Evolutionary conservation across 148 eudicot genomes (phyloP).

Genomic region (Chenopodium album): DNA sequence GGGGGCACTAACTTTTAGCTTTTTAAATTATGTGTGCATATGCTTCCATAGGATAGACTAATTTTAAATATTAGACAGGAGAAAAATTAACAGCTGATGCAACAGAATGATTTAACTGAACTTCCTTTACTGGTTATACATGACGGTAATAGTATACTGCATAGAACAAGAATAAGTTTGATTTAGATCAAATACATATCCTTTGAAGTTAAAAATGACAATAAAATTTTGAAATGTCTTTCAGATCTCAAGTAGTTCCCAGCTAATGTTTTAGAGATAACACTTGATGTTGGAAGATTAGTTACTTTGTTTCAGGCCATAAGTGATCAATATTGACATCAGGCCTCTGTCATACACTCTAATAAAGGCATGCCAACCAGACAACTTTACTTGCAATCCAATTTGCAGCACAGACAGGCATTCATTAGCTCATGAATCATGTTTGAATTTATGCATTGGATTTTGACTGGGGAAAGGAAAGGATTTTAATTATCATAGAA

Average conservation of each 20-base stretch:
- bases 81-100: background rate
- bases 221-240: background rate
- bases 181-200: background rate
- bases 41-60: background rate
- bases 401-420: background rate
- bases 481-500: background rate
- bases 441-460: background rate
- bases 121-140: background rate
- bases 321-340: background rate
- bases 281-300: background rate
- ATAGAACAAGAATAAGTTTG: background rate
- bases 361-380: background rate
- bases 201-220: background rate
- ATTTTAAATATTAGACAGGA: background rate
- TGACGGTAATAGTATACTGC: background rate
- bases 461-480: background rate
- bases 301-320: background rate
- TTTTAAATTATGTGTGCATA: background rate
- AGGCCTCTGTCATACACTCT: background rate
- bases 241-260: background rate
- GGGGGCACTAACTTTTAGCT: no score
- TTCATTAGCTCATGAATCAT: background rate
- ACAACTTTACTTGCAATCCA: background rate
- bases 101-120: background rate
- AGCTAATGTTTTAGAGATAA: background rate